phyloP scores from a whole-genome alignment of 148 eudicot genomes.

The Fallopia convolvulus region DNA sequence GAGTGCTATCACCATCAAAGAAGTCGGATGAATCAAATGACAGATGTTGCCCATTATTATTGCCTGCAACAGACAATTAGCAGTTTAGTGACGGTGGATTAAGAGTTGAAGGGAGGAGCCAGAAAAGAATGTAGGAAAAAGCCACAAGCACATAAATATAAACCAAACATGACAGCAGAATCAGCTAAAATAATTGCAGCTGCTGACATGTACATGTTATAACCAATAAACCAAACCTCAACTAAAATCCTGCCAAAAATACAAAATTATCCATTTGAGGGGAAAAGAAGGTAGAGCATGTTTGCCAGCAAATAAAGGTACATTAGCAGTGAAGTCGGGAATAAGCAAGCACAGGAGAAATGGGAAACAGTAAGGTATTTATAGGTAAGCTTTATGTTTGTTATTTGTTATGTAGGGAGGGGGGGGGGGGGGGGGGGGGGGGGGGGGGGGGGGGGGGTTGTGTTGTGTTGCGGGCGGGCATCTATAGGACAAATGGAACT shows the following conservation, averaged over 20 bases:
- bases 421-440: neutral
- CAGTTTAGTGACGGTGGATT: neutral
- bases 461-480: too few relatives aligned
- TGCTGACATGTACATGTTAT: neutral
- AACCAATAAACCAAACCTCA: neutral
- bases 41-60: slow-evolving; percentile 31
- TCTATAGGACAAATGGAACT: neutral
- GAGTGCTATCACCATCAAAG: slow-evolving; percentile 21
- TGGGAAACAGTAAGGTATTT: neutral
- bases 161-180: neutral
- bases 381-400: neutral
- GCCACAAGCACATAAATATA: neutral
- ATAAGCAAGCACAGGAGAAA: too few relatives aligned
- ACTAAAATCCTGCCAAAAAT: neutral
- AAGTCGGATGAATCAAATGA: slow-evolving; percentile 32
- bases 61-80: slow-evolving; percentile 32
- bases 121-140: neutral
- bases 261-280: neutral
- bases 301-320: neutral
- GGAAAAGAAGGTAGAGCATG: neutral
- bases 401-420: neutral
- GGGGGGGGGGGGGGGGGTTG: neutral
- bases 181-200: neutral
- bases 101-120: neutral
- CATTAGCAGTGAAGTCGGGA: neutral